A percentile compares a stretch with the other conserved stretches of the same genome.
phyloP scores from a whole-genome alignment of 768 basidiomycete species.

The Xerocomellus intermedius region DNA sequence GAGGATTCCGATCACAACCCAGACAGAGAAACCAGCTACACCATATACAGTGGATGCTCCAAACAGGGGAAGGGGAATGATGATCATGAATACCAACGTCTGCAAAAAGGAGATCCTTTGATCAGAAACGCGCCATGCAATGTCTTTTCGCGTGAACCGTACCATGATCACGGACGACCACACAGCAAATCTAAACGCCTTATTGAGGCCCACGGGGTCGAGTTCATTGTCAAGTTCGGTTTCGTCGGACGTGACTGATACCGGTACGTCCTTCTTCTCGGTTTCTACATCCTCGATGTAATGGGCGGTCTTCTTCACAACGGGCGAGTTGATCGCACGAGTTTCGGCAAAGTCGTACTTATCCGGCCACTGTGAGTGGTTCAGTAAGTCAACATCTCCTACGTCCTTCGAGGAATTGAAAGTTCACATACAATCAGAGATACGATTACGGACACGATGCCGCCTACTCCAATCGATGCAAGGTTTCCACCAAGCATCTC shows the following conservation, averaged over 20 bases:
- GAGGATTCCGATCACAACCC: conserved; percentile 78
- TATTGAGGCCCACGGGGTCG: conserved; percentile 60
- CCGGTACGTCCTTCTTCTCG: conserved; percentile 37
- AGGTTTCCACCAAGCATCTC: conserved; percentile 90
- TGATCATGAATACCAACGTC: conserved; percentile 63
- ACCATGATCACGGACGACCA: conserved; percentile 71
- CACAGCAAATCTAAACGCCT: conserved; percentile 80
- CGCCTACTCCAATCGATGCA: conserved; percentile 80
- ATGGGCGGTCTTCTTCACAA: conserved; percentile 12
- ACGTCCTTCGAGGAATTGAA: neutral
- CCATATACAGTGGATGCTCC: conserved; percentile 74
- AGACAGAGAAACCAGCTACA: conserved; percentile 63
- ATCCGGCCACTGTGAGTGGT: conserved; percentile 60
- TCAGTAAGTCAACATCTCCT: neutral
- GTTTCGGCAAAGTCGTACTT: conserved; percentile 80
- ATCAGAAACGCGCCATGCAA: neutral
- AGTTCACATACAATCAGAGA: conserved; percentile 57
- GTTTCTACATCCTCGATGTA: conserved; percentile 29
- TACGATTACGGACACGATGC: conserved; percentile 62
- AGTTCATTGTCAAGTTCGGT: conserved; percentile 53
- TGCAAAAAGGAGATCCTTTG: conserved; percentile 16
- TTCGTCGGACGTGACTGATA: conserved; percentile 35
- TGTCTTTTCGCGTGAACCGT: conserved; percentile 17
- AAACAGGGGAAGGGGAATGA: conserved; percentile 87
- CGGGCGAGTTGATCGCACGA: conserved; percentile 64